Evolutionary conservation across 2,329 filamentous ascomycete species (phyloP), one percentile per base, ranked within the genome.

Genomic region (Colletotrichum neosansevieriae): DNA sequence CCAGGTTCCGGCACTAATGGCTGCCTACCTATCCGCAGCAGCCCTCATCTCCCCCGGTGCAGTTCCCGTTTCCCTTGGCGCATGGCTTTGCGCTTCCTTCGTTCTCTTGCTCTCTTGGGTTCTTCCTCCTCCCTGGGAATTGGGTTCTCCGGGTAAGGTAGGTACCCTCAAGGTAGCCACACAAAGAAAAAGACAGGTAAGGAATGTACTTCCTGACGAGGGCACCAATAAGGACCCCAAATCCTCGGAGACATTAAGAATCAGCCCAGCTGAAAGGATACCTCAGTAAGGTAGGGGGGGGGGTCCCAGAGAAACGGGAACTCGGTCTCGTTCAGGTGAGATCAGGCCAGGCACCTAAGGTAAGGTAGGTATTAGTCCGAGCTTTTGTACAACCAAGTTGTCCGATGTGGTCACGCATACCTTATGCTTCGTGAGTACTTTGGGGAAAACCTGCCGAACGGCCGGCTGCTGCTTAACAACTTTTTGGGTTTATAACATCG

Each of bases 401-500:
- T 50, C 19, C 47, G 21, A 21, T 32, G 47, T n/a, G 2, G 54
- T 58, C 54, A 45, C 54, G 45, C 54, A 44, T 38, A 32, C 54
- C 54, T 12, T 32, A 54, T n/a, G 17, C 51, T 19, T 45, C 15
- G 29, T 29, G 29, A 29, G 29, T 29, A 29, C 6, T 19, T 45
- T 45, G 15, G 42, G 13, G 29, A 6, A 29, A 29, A 29, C n/a
- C 21, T 38, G n/a, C 50, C 54, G 32, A 50, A 49, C 58, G 50
- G 38, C 50, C 40, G 32, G 50, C 50, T 56, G 47, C 13, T 38
- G 36, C 50, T 56, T 40, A 45, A 21, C 17, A 24, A 32, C 32
- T n/a, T 13, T 49, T 40, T 15, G 19, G 34, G 51, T 38, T 36
- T 54, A 54, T 54, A 54, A 54, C 15, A 54, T 54, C 51, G 51